Evolutionary conservation across 2,329 filamentous ascomycete genomes (phyloP).

Genomic region (Trichoderma endophyticum): DNA sequence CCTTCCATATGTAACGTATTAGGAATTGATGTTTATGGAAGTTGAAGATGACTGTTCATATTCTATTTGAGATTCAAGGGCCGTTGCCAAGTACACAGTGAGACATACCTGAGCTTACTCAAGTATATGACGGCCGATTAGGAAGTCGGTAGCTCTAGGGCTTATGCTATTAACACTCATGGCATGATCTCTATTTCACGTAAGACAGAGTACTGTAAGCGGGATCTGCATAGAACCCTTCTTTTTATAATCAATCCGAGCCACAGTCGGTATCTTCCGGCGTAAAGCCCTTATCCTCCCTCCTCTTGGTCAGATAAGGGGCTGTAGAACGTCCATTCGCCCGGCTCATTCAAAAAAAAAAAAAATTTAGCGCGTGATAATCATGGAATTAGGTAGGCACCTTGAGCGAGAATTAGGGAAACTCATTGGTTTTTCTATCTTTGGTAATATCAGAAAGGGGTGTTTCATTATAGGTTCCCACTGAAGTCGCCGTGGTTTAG

Average conservation of each 20-base stretch:
- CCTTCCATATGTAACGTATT: not conserved
- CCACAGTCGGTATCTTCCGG: not conserved
- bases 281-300: too few relatives aligned
- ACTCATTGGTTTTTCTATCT: not conserved
- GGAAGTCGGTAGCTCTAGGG: not conserved
- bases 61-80: not conserved
- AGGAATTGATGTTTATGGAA: not conserved
- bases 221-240: not conserved
- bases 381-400: not conserved
- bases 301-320: not conserved
- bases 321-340: not conserved
- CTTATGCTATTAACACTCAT: not conserved
- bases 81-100: not conserved
- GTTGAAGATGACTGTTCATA: not conserved
- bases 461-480: not conserved
- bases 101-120: not conserved
- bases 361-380: too few relatives aligned
- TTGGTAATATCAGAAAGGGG: not conserved
- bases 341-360: not conserved
- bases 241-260: not conserved
- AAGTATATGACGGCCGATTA: not conserved
- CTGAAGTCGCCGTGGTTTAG: not conserved
- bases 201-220: not conserved
- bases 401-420: not conserved
- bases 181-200: not conserved